These are phyloP conservation scores for Gomphus sp. DNA, from an alignment of 1,284 basidiomycete genomes.

Conservation along the genomic window DNA sequence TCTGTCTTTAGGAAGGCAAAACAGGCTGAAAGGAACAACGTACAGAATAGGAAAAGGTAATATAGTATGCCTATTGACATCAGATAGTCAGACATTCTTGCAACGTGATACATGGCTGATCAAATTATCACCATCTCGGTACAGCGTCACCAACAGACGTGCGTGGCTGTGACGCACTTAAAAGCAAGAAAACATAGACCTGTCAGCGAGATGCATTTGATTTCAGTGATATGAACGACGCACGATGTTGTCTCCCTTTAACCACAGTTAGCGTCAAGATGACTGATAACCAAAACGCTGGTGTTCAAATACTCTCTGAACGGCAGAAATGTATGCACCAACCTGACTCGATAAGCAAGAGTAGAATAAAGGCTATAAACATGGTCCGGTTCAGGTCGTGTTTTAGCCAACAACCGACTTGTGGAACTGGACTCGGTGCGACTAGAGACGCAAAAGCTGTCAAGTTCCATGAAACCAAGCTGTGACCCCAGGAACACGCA, in stretches of 20 bases:
- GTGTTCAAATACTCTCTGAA: background rate
- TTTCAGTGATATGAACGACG: background rate
- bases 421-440: background rate
- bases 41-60: background rate
- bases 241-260: constrained; percentile 1
- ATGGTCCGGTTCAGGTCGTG: background rate
- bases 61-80: background rate
- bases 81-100: background rate
- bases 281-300: background rate
- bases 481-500: background rate
- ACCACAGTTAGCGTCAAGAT: background rate
- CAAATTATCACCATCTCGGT: background rate
- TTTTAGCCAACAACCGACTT: background rate
- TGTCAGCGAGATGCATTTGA: background rate
- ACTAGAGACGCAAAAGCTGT: background rate
- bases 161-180: background rate
- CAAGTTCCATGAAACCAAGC: background rate
- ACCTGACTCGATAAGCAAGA: constrained; percentile 2
- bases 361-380: background rate
- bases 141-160: background rate
- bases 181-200: background rate
- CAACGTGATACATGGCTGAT: background rate
- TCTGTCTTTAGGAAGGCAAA: background rate
- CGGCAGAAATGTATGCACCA: background rate
- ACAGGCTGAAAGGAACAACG: background rate